Evolutionary conservation across 2,329 filamentous ascomycete genomes (phyloP).

Genomic region (Alternaria angustiovoidea): DNA sequence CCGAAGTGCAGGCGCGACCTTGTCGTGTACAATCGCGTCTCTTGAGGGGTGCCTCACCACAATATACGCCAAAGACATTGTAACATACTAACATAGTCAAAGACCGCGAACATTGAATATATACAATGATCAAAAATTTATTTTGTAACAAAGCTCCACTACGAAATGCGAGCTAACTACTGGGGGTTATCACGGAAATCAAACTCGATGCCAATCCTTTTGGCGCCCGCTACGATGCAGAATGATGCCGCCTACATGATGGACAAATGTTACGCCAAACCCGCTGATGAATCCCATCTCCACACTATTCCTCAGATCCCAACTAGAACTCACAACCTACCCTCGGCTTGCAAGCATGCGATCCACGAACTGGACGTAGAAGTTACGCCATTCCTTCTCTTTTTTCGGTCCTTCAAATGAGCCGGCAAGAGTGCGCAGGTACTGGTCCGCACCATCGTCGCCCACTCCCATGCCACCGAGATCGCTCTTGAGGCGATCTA

Average conservation of each 20-base stretch:
- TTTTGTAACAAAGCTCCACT: neutral
- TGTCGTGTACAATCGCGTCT: neutral
- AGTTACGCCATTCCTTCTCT: constrained; percentile 55
- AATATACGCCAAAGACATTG: neutral
- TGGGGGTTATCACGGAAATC: constrained; percentile 31
- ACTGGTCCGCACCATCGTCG: constrained; percentile 70
- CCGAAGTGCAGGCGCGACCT: neutral
- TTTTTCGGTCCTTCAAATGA: constrained; percentile 49
- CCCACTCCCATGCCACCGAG: constrained; percentile 72
- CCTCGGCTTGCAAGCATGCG: constrained; percentile 35
- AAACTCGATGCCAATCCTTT: constrained; percentile 21
- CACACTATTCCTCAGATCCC: constrained; percentile 7
- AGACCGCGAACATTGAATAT: neutral
- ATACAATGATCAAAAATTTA: neutral
- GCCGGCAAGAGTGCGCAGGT: constrained; percentile 60
- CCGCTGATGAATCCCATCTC: constrained; percentile 13
- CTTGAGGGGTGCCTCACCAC: neutral
- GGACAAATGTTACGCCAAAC: constrained; percentile 17
- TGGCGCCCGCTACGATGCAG: constrained; percentile 31
- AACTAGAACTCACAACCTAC: constrained; percentile 12
- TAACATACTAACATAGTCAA: neutral
- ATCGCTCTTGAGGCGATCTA: constrained; percentile 72
- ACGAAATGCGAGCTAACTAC: constrained; percentile 3
- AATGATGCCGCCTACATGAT: constrained; percentile 14
- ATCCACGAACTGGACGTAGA: constrained; percentile 55